Evolutionary conservation across 225 moss, liverwort and hornwort species (phyloP).

Genomic region (Pseudoscleropodium purum): DNA sequence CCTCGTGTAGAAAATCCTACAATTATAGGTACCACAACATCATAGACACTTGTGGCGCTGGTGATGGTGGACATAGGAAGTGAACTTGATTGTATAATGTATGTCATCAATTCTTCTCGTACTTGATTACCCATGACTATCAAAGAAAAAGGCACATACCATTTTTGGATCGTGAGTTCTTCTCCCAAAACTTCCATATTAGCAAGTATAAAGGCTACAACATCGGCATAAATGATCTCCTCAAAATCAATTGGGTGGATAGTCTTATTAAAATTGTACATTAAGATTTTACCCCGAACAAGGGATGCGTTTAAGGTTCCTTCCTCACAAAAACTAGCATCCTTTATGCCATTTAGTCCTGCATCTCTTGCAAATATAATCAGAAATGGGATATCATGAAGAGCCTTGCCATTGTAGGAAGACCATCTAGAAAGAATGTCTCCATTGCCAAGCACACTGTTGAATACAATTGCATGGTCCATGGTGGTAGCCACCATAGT

Average conservation of each 20-base stretch:
- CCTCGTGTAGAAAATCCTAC: slow-evolving; percentile 31
- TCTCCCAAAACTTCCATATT: background rate
- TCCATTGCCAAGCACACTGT: slow-evolving; percentile 18
- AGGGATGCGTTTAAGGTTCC: background rate
- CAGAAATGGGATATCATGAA: background rate
- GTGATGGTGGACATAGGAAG: slow-evolving; percentile 8
- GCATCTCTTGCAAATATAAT: background rate
- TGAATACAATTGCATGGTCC: background rate
- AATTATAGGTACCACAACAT: slow-evolving; percentile 10
- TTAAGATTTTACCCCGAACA: background rate
- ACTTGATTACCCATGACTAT: background rate
- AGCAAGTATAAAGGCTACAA: background rate
- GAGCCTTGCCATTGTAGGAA: background rate
- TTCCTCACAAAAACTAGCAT: background rate
- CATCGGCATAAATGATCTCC: background rate
- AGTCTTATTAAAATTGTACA: background rate
- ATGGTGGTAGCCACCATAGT: too few species aligned
- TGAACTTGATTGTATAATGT: background rate
- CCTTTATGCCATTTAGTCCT: background rate
- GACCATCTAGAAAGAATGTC: background rate
- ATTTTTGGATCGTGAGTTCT: too few species aligned
- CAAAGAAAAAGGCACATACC: background rate
- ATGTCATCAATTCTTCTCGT: background rate
- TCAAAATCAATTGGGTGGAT: background rate
- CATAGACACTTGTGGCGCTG: slow-evolving; percentile 6